These are phyloP conservation scores for Conringia planisiliqua DNA, from an alignment of 345 rosid species.

Conservation along the genomic window DNA sequence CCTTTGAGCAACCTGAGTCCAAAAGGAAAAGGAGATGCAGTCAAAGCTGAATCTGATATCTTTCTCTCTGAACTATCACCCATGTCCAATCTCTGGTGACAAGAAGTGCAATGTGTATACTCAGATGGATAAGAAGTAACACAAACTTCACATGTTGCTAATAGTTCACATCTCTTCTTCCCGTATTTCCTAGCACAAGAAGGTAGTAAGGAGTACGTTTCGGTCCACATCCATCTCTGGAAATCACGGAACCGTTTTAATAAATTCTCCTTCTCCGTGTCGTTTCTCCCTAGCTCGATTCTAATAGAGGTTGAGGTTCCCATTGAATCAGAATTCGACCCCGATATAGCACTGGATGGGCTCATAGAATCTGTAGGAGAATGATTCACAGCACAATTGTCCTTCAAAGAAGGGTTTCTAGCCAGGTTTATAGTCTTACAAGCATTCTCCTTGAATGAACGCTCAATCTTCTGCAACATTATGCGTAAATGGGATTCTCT, in stretches of 20 bases:
- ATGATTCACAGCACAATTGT: conserved; percentile 38
- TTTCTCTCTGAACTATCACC: conserved; percentile 39
- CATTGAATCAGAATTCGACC: conserved; percentile 43
- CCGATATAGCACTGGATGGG: conserved; percentile 61
- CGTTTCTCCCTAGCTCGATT: conserved; percentile 76
- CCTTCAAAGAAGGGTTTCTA: conserved; percentile 29
- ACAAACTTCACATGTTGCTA: conserved; percentile 71
- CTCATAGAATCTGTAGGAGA: conserved; percentile 42
- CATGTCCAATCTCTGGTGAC: conserved; percentile 57
- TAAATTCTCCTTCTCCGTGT: conserved; percentile 58
- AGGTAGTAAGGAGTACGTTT: conserved; percentile 48
- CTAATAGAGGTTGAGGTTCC: conserved; percentile 57
- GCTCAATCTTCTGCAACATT: conserved; percentile 83
- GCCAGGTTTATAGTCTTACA: conserved; percentile 36
- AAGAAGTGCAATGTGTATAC: conserved; percentile 56
- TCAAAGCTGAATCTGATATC: conserved; percentile 32
- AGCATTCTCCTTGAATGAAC: conserved; percentile 65
- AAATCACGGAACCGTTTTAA: conserved; percentile 70
- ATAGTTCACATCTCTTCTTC: conserved; percentile 52
- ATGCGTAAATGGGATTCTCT: conserved; percentile 93
- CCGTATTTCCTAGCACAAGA: conserved; percentile 54
- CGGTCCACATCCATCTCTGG: conserved; percentile 82
- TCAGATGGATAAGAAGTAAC: conserved; percentile 47
- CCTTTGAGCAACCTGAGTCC: conserved; percentile 76
- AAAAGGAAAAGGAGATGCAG: conserved; percentile 56